Evolutionary conservation across 176 grass and related monocot species (phyloP).

Genomic region (Musa beccarii): DNA sequence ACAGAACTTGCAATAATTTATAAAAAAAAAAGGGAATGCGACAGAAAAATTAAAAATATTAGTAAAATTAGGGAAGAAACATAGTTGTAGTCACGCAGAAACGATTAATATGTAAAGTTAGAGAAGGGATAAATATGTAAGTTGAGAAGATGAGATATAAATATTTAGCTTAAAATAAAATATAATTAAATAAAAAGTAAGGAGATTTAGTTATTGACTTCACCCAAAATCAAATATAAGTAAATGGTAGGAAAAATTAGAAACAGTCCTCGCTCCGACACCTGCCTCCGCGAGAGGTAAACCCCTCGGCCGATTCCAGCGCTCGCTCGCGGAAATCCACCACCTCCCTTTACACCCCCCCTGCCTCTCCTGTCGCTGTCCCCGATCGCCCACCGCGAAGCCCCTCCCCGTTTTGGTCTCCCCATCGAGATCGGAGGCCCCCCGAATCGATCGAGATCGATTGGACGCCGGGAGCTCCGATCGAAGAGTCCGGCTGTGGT

Average conservation of each 20-base stretch:
- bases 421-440: not conserved
- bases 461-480: not conserved
- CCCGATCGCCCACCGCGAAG: not conserved
- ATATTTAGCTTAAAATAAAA: too few relatives aligned
- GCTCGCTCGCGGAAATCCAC: slow-evolving; percentile 11
- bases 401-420: not conserved
- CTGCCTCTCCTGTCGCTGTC: not conserved
- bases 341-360: too few relatives aligned
- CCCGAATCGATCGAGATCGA: not conserved
- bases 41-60: too few relatives aligned
- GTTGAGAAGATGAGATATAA: too few relatives aligned
- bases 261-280: too few relatives aligned
- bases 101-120: too few relatives aligned
- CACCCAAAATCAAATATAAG: not conserved
- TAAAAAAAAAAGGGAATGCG: too few relatives aligned
- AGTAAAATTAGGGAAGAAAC: too few relatives aligned
- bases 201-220: not conserved
- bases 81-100: too few relatives aligned
- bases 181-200: not conserved
- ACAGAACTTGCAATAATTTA: too few relatives aligned
- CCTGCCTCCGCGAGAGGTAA: not conserved
- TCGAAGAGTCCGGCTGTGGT: not conserved
- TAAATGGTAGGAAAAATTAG: too few relatives aligned
- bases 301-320: slow-evolving; percentile 22
- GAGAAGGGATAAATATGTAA: too few relatives aligned